Conservation (phyloP, 768 basidiomycete species). For the Neoboletus magnificus region DNA sequence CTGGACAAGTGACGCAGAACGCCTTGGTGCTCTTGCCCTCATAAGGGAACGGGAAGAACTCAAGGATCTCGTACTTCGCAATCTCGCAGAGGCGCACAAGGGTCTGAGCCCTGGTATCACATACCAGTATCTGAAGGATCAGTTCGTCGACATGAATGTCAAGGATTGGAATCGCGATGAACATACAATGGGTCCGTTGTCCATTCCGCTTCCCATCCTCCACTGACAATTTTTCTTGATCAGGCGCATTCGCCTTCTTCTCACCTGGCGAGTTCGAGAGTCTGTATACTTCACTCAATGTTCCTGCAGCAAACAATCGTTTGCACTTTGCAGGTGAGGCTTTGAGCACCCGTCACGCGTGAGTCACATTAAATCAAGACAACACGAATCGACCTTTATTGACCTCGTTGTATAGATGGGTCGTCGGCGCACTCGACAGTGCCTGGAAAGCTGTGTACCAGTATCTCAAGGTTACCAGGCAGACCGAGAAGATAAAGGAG, state of each 20-base stretch:
- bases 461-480: conserved; percentile 16
- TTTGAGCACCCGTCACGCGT: conserved; percentile 14
- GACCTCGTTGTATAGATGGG: conserved; percentile 30
- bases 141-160: conserved; percentile 23
- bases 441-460: conserved; percentile 34
- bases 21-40: conserved; percentile 36
- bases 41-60: conserved; percentile 12
- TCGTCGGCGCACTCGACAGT: conserved; percentile 39
- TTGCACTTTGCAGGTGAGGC: conserved; percentile 19
- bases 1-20: conserved; percentile 39
- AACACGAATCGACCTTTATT: conserved; percentile 1
- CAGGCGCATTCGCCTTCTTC: conserved; percentile 42
- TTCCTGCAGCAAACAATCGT: conserved; percentile 24
- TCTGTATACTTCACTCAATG: conserved; percentile 31
- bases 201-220: background rate
- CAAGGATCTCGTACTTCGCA: conserved; percentile 25
- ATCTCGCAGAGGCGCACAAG: conserved; percentile 20
- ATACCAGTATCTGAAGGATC: conserved; percentile 16
- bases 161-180: conserved; percentile 37
- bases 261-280: conserved; percentile 38
- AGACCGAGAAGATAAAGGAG: background rate
- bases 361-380: conserved; percentile 17
- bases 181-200: conserved; percentile 33
- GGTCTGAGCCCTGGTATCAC: conserved; percentile 6
- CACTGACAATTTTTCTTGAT: background rate